Evolutionary conservation across 371 early-diverging fungal species (phyloP).

Genomic region (Actinomortierella wolfii): DNA sequence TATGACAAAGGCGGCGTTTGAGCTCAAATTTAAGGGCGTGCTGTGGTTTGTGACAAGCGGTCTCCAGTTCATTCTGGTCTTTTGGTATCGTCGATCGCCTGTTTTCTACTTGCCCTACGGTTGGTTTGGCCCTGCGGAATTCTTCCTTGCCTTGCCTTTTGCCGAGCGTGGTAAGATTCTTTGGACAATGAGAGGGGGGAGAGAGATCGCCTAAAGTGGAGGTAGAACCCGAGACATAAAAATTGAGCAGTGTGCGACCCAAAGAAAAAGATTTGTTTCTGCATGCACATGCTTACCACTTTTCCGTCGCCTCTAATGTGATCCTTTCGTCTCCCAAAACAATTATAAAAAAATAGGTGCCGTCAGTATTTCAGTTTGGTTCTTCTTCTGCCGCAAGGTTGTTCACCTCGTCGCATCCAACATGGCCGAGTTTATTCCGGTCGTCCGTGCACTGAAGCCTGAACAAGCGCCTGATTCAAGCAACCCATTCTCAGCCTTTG

Average conservation of each 20-base stretch:
- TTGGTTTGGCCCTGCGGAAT: slow-evolving; percentile 85
- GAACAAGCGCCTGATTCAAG: slow-evolving; percentile 25
- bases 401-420: slow-evolving; percentile 47
- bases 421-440: slow-evolving; percentile 35
- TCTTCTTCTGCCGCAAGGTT: slow-evolving; percentile 68
- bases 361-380: slow-evolving; percentile 76
- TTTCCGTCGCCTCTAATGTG: slow-evolving; percentile 4
- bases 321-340: not conserved
- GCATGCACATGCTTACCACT: not conserved
- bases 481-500: slow-evolving; percentile 31
- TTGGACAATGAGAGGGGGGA: too few relatives aligned
- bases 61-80: slow-evolving; percentile 67
- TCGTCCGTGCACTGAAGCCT: slow-evolving; percentile 19
- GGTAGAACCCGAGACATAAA: not conserved
- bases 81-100: slow-evolving; percentile 72
- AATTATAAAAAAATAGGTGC: slow-evolving; percentile 68
- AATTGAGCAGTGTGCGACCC: not conserved
- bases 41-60: slow-evolving; percentile 76
- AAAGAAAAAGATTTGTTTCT: not conserved
- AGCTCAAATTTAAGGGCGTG: slow-evolving; percentile 74
- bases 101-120: slow-evolving; percentile 83
- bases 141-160: slow-evolving; percentile 75
- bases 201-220: too few relatives aligned
- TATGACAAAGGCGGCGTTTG: slow-evolving; percentile 72
- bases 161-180: slow-evolving; percentile 70